Evolutionary conservation across 495 filamentous ascomycete species (phyloP).

Genomic region (Neurospora sp.): DNA sequence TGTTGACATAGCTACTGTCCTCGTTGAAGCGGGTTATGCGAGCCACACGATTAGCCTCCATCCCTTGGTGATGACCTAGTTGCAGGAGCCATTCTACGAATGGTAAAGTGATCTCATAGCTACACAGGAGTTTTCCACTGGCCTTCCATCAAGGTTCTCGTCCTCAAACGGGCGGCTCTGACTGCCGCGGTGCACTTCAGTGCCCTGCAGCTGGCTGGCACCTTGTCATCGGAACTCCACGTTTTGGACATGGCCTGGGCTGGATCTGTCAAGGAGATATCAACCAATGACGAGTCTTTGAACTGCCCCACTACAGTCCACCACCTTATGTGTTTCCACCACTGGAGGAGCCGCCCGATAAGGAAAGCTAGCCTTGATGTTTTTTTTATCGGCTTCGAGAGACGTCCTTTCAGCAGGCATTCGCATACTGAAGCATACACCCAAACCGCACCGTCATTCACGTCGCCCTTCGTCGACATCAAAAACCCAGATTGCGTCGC

Average conservation of each 20-base stretch:
- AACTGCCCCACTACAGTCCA: not conserved
- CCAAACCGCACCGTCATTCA: not conserved
- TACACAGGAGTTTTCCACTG: not conserved
- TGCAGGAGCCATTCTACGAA: not conserved
- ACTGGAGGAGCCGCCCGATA: not conserved
- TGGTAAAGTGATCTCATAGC: not conserved
- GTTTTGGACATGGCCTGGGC: not conserved
- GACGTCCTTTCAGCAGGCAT: not conserved
- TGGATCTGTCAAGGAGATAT: not conserved
- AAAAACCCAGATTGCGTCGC: not conserved
- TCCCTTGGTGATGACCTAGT: not conserved
- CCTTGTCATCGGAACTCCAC: not conserved
- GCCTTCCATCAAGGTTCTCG: not conserved
- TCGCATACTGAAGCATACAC: not conserved
- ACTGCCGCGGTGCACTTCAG: not conserved
- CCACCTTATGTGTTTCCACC: not conserved
- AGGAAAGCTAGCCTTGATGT: not conserved
- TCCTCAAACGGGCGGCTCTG: not conserved
- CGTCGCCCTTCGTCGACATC: not conserved
- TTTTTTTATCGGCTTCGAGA: constrained; percentile 6
- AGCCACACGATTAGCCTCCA: not conserved
- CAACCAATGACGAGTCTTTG: not conserved
- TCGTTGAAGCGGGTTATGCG: not conserved
- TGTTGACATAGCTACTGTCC: not conserved
- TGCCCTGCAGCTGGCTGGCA: not conserved